A percentile compares a stretch with the other conserved stretches of the same genome.
Conservation (phyloP, 2,329 filamentous ascomycete genomes). For the Emergomyces orientalis region DNA sequence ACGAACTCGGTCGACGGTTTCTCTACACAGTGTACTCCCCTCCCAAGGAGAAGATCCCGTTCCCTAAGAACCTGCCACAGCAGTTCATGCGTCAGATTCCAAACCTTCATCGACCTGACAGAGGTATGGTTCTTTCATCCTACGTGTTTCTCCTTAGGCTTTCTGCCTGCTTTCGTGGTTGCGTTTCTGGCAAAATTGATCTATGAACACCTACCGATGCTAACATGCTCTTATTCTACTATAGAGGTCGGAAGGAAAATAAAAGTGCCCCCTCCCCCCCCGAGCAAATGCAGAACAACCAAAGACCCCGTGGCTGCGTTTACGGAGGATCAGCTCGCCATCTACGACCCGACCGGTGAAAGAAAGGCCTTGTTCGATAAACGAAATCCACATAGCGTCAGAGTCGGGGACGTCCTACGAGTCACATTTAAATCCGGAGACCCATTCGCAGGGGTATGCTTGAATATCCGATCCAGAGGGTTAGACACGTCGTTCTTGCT, state of each 20-base stretch:
- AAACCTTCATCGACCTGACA: conserved; percentile 28
- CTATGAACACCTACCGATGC: background rate
- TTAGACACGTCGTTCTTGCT: conserved; percentile 82
- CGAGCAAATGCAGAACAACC: conserved; percentile 43
- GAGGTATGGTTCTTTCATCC: conserved; percentile 23
- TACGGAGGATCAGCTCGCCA: conserved; percentile 57
- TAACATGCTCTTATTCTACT: conserved; percentile 3
- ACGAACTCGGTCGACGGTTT: conserved; percentile 38
- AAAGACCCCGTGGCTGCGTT: conserved; percentile 59
- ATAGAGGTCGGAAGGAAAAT: conserved; percentile 40
- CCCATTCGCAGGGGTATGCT: conserved; percentile 78
- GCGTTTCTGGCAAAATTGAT: background rate
- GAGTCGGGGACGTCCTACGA: conserved; percentile 82
- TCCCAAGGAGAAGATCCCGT: conserved; percentile 31
- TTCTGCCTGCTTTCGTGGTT: background rate
- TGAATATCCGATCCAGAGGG: conserved; percentile 79
- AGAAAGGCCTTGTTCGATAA: conserved; percentile 70
- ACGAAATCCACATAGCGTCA: conserved; percentile 66
- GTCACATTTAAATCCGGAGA: conserved; percentile 78
- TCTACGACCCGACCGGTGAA: conserved; percentile 76
- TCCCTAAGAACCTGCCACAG: conserved; percentile 34
- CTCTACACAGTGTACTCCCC: conserved; percentile 43
- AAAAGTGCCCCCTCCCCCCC: conserved; percentile 45
- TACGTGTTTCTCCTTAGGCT: background rate
- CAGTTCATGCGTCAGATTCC: conserved; percentile 38